Base-by-base conservation (phyloP, 2,329 filamentous ascomycete genomes). In the Epichloe elymi region DNA sequence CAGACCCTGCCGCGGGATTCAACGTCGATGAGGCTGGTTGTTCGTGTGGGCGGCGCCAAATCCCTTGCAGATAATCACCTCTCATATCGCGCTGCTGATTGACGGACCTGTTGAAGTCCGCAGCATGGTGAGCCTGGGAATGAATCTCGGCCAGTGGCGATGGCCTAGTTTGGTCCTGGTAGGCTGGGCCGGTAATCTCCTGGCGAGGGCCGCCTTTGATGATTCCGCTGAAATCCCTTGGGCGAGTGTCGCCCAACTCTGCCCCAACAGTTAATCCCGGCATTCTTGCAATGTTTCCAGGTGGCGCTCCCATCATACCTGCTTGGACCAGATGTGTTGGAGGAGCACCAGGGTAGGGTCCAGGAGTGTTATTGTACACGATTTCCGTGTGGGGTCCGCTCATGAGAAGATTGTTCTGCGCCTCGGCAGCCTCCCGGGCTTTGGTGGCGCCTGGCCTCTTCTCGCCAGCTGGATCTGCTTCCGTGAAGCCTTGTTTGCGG, bases 401-500 rank as follows among this genome's bases (percentile, higher is more conserved):
- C 49, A 85, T 72, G 49, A 81, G 60, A 54, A 78, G 78, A 46
- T 78, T 79, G 58, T 74, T 80, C 62, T 76, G 75, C 71, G 86
- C 85, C 49, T 85, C 83, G 12, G 85, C 84, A 42, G 86, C 85
- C 70, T 95, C 88, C 62, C 91, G 79, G 54, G 86, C 86, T 71
- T 94, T 95, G 53, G 88, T 83, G 39, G 87, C 90, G 50, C 93
- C 93, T 5, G 93, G 93, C 56, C 93, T 79, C 74, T 98, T 97
- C 70, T 98, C 93, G 40, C 93, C 93, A 4, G 93, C 93, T 48
- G 90, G 76, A 67, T 98, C 93, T 56, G 94, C 89, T 66, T 98
- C 93, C 1, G 93, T 98, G 64, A 98, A 98, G 11, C 93, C 93
- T 68, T 98, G 93, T 69, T 97, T 98, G 46, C 86, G 79, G 7